A percentile compares a stretch with the other conserved stretches of the same genome.
phyloP scores from a whole-genome alignment of 805 yeast species.

The Yamadazyma kitorensis region DNA sequence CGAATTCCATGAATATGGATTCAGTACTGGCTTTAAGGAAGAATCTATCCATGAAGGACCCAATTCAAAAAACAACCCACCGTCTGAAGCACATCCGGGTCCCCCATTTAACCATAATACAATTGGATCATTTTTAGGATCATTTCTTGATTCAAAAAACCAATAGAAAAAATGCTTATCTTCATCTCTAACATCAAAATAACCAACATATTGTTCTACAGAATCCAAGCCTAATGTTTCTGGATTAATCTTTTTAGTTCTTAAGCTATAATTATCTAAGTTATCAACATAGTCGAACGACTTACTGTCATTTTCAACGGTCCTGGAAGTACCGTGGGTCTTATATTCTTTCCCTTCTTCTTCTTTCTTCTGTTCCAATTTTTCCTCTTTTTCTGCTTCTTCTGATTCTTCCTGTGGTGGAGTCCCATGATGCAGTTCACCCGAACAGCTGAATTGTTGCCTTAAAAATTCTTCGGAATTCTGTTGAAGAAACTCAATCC shows the following conservation, averaged over 20 bases:
- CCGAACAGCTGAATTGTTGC: too few relatives aligned
- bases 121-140: conserved; percentile 27
- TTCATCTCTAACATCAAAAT: conserved; percentile 69
- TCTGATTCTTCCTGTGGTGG: too few relatives aligned
- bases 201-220: conserved; percentile 78
- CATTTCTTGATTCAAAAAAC: conserved; percentile 30
- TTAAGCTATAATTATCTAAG: conserved; percentile 2
- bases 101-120: conserved; percentile 31
- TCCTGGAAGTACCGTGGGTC: too few relatives aligned
- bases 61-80: conserved; percentile 28
- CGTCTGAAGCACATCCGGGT: conserved; percentile 28
- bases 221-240: conserved; percentile 67
- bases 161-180: conserved; percentile 44
- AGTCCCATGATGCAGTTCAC: too few relatives aligned
- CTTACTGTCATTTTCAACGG: too few relatives aligned
- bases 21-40: conserved; percentile 20
- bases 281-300: too few relatives aligned
- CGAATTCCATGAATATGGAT: conserved; percentile 27
- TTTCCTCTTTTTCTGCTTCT: too few relatives aligned
- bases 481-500: too few relatives aligned
- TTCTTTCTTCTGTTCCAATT: too few relatives aligned
- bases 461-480: too few relatives aligned
- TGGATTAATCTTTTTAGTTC: conserved; percentile 32
- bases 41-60: conserved; percentile 25
- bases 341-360: too few relatives aligned